A percentile compares a stretch with the other conserved stretches of the same genome.
Evolutionary conservation across 805 yeast genomes (phyloP).

Genomic region (Lipomyces sp.): DNA sequence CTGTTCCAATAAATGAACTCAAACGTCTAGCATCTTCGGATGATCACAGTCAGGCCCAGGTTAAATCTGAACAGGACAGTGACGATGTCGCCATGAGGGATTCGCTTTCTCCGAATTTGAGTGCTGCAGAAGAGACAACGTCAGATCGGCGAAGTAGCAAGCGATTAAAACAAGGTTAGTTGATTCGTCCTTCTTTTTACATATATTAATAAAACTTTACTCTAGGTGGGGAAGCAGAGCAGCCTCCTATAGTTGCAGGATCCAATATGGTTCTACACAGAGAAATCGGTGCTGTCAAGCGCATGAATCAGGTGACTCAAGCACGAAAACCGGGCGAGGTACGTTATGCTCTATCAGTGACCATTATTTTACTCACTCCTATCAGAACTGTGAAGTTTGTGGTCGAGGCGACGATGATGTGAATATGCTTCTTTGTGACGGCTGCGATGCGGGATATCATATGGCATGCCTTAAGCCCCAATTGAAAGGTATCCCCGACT

Average conservation of each 20-base stretch:
- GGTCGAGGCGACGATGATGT: conserved; percentile 35
- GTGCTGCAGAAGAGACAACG: background rate
- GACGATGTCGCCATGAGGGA: background rate
- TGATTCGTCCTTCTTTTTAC: background rate
- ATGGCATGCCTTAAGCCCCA: conserved; percentile 67
- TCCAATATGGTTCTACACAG: conserved; percentile 31
- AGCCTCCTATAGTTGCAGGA: conserved; percentile 22
- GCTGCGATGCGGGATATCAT: conserved; percentile 75
- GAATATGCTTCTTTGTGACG: conserved; percentile 58
- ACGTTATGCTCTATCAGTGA: background rate
- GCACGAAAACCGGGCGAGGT: conserved; percentile 29
- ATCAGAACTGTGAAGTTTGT: conserved; percentile 42
- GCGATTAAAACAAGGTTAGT: conserved; percentile 4
- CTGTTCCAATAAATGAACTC: background rate
- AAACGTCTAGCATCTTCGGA: background rate
- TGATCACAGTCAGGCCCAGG: background rate
- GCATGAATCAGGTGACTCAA: conserved; percentile 9
- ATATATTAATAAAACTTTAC: background rate
- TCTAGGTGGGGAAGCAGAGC: conserved; percentile 6
- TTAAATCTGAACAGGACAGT: conserved; percentile 3
- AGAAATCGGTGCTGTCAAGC: conserved; percentile 26
- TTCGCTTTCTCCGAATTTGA: background rate
- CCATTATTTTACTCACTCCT: background rate
- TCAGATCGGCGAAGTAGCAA: conserved; percentile 23
- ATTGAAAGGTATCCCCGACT: conserved; percentile 56